A percentile compares a stretch with the other conserved stretches of the same genome.
These are phyloP conservation scores for Knufia fluminis DNA, from an alignment of 2,329 filamentous ascomycete genomes.

Conservation along the genomic window DNA sequence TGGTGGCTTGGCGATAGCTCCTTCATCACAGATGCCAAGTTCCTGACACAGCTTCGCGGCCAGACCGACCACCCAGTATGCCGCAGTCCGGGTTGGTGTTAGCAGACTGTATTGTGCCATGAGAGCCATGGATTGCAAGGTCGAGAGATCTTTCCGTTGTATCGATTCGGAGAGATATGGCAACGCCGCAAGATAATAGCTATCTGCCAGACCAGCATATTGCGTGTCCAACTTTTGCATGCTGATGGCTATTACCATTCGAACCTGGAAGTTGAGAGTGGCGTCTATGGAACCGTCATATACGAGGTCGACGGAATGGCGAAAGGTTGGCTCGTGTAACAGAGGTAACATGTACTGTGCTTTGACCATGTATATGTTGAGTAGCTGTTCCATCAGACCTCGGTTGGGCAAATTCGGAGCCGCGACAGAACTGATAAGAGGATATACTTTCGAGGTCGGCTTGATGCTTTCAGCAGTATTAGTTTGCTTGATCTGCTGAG, in stretches of 20 bases:
- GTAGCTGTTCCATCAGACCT: conserved; percentile 64
- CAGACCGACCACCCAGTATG: conserved; percentile 87
- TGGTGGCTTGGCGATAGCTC: conserved; percentile 63
- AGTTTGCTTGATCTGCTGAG: conserved; percentile 60
- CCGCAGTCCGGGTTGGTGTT: conserved; percentile 82
- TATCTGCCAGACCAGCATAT: conserved; percentile 89
- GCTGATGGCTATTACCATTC: conserved; percentile 89
- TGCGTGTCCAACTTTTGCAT: conserved; percentile 83
- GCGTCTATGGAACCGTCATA: conserved; percentile 67
- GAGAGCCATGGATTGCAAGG: conserved; percentile 78
- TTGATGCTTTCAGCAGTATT: conserved; percentile 55
- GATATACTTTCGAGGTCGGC: conserved; percentile 71
- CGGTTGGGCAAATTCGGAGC: conserved; percentile 66
- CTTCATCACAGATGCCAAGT: conserved; percentile 77
- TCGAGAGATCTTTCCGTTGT: conserved; percentile 78
- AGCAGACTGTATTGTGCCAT: conserved; percentile 87
- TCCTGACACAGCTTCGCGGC: conserved; percentile 83
- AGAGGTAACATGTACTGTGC: conserved; percentile 82
- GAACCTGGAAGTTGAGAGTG: conserved; percentile 77
- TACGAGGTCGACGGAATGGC: conserved; percentile 67
- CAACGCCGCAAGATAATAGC: conserved; percentile 87
- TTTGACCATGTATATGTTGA: conserved; percentile 80
- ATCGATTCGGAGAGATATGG: conserved; percentile 74
- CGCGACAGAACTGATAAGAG: conserved; percentile 76
- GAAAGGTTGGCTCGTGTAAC: conserved; percentile 73